phyloP scores from a whole-genome alignment of 2,329 filamentous ascomycete species.

The Cladosporium sp. region DNA sequence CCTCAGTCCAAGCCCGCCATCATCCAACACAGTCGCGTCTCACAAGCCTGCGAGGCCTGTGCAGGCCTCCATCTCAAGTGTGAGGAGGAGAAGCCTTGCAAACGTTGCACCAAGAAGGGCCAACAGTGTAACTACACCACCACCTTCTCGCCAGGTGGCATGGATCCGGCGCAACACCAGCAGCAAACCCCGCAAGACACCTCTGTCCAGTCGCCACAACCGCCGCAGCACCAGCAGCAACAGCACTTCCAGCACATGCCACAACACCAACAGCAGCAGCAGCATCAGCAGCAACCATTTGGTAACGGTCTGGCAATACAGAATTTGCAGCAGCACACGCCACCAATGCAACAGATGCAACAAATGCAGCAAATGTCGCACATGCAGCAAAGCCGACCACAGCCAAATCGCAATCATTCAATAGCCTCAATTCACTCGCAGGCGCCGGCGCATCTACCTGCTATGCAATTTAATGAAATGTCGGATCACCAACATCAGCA shows the following conservation, averaged over 20 bases:
- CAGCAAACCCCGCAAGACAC: conserved; percentile 13
- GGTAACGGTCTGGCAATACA: conserved; percentile 8
- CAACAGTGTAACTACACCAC: conserved; percentile 38
- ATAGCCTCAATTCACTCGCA: conserved; percentile 4
- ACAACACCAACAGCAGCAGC: conserved; percentile 20
- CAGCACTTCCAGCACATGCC: conserved; percentile 14
- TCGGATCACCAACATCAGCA: conserved; percentile 17
- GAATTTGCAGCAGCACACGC: conserved; percentile 11
- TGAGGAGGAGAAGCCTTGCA: conserved; percentile 52
- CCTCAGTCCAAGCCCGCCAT: conserved; percentile 26
- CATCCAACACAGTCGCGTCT: conserved; percentile 37
- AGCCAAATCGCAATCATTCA: conserved; percentile 1
- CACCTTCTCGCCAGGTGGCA: conserved; percentile 17
- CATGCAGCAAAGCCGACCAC: conserved; percentile 15
- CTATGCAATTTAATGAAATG: conserved; percentile 21
- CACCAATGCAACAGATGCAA: conserved; percentile 11
- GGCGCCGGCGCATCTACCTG: conserved; percentile 14
- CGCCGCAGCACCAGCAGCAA: conserved; percentile 9
- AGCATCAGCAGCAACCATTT: conserved; percentile 19
- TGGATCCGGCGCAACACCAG: conserved; percentile 17
- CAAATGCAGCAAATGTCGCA: conserved; percentile 22
- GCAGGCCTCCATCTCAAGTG: conserved; percentile 50
- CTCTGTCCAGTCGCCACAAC: not conserved
- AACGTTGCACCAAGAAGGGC: conserved; percentile 46
- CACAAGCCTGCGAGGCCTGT: conserved; percentile 50